phyloP scores from a whole-genome alignment of 192 early-diverging fungal species.

The Coemansia sp. region DNA sequence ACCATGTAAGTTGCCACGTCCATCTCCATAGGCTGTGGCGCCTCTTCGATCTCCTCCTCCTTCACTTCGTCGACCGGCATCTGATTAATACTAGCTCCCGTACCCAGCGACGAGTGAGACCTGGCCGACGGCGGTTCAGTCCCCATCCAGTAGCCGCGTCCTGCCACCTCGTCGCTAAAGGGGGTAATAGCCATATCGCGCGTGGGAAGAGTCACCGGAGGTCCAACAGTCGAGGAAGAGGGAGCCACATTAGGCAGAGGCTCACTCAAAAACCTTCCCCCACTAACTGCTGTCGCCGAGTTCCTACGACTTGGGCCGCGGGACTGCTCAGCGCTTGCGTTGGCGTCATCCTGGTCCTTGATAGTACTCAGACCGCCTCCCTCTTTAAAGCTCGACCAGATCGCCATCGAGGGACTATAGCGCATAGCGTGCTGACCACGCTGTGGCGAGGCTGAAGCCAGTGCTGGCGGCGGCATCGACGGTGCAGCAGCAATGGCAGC shows the following conservation, averaged over 20 bases:
- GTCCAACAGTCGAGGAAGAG: not conserved
- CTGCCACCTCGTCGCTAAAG: slow-evolving; percentile 20
- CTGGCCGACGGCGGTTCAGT: slow-evolving; percentile 38
- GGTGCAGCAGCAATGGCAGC: not conserved
- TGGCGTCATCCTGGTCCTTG: slow-evolving; percentile 28
- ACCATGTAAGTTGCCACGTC: slow-evolving; percentile 56
- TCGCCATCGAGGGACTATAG: slow-evolving; percentile 41
- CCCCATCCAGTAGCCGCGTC: slow-evolving; percentile 31
- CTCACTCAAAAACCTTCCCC: slow-evolving; percentile 2
- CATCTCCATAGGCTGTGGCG: slow-evolving; percentile 51
- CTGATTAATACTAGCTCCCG: slow-evolving; percentile 25
- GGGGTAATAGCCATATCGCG: slow-evolving; percentile 14
- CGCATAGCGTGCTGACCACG: slow-evolving; percentile 21
- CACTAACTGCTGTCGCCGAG: slow-evolving; percentile 11
- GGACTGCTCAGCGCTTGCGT: slow-evolving; percentile 11
- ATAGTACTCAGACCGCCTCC: slow-evolving; percentile 24
- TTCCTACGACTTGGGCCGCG: not conserved
- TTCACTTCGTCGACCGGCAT: slow-evolving; percentile 16
- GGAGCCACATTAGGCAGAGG: not conserved
- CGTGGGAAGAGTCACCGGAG: not conserved
- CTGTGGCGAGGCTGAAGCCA: slow-evolving; percentile 39
- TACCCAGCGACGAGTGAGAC: slow-evolving; percentile 53
- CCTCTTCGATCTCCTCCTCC: slow-evolving; percentile 57
- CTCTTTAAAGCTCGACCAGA: slow-evolving; percentile 49
- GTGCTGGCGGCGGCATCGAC: not conserved